Evolutionary conservation across 176 grass and related monocot genomes (phyloP), one percentile per base, ranked within the genome.

Genomic region (Paspalum notatum): DNA sequence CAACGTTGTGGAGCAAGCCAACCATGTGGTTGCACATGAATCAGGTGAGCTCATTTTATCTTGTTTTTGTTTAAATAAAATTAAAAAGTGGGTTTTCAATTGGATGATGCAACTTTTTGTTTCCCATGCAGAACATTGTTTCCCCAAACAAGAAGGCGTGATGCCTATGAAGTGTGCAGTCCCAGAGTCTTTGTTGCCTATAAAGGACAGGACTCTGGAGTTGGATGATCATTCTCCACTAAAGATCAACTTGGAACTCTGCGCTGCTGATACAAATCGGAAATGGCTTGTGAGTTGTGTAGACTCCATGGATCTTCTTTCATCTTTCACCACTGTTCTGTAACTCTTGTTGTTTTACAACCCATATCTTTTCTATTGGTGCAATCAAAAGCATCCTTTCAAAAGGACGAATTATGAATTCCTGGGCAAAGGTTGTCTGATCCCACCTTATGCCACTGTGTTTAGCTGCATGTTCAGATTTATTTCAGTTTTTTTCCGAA

Each of bases 221-320:
- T 59, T 15, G 22, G 82, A 76, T 69, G 20, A 63, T 62, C 38
- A 25, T 85, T 62, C 70, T 12, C 13, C 63, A 56, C 39, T 71
- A 54, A 77, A 87, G 56, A 62, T 70, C 25, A 72, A 56, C 57
- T 56, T 80, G 21, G 46, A 80, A 40, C 80, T 89, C 8, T 41
- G 20, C 46, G 37, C 85, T 17, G 46, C 82, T 80, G 53, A 72
- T 76, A 56, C 46, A 15, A 56, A 62, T 61, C 45, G 14, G 46
- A 81, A 78, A 75, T 85, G 87, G 87, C 44, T 89, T 76, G 87
- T 89, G n/a, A 89, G 87, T 89, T 75, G 12, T 69, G 16, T 54
- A 55, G n/a, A 72, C 18, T 74, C 12, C 13, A 21, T 72, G 40
- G 55, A 65, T 64, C 49, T 7, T 72, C 12, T 42, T 66, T 72